Percentiles rank a stretch among this genome's conserved stretches.
Evolutionary conservation across 257 asterid genomes (phyloP).

Genomic region (Leonotis leonurus): DNA sequence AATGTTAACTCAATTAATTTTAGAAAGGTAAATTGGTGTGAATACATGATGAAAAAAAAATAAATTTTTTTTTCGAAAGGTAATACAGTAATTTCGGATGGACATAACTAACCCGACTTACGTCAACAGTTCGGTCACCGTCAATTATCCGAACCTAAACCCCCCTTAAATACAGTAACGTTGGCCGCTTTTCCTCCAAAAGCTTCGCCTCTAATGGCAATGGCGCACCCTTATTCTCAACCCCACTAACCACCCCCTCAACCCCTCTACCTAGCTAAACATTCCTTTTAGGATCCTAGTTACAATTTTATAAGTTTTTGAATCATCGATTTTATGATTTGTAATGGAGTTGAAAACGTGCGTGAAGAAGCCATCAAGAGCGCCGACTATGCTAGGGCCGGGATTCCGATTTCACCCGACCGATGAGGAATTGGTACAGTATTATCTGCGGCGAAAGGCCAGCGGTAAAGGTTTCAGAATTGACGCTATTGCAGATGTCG

Average conservation of each 20-base stretch:
- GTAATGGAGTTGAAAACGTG: conserved; percentile 15
- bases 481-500: conserved; percentile 79
- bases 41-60: no score
- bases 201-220: background rate
- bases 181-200: background rate
- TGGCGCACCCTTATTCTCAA: background rate
- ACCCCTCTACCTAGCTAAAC: background rate
- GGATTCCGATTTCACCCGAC: conserved; percentile 94
- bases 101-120: background rate
- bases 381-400: conserved; percentile 59
- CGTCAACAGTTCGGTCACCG: background rate
- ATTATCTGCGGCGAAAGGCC: conserved; percentile 63
- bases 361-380: conserved; percentile 19
- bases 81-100: no score
- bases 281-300: background rate
- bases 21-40: no score
- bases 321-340: background rate
- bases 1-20: no score
- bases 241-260: background rate
- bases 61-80: no score
- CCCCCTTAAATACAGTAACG: background rate
- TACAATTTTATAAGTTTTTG: background rate
- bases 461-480: conserved; percentile 44
- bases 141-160: background rate
- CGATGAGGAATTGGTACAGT: conserved; percentile 84